Percentiles rank a stretch among this genome's conserved stretches.
phyloP scores from a whole-genome alignment of 352 stramenopile genomes.

The Pythium plurisporium region DNA sequence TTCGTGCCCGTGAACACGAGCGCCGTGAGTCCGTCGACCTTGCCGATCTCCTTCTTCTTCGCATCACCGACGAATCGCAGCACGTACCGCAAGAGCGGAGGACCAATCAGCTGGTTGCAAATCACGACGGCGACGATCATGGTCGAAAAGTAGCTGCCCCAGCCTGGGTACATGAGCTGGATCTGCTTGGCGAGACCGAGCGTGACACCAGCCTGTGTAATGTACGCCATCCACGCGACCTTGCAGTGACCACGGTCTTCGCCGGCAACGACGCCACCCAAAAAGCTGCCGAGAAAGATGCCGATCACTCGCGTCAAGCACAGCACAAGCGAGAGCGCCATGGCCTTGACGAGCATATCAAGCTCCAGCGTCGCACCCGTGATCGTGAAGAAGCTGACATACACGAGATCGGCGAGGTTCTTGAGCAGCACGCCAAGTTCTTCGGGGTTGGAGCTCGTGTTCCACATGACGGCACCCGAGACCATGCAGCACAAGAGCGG shows the following conservation, averaged over 20 bases:
- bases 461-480: slow-evolving; percentile 60
- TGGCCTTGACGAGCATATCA: slow-evolving; percentile 57
- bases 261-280: slow-evolving; percentile 39
- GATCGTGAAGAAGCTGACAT: slow-evolving; percentile 76
- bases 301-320: slow-evolving; percentile 46
- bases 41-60: slow-evolving; percentile 52
- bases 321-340: slow-evolving; percentile 48
- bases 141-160: slow-evolving; percentile 66
- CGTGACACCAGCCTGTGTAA: slow-evolving; percentile 64
- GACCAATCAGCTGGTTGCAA: slow-evolving; percentile 61
- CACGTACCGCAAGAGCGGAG: slow-evolving; percentile 53
- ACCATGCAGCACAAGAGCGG: slow-evolving; percentile 70
- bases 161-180: slow-evolving; percentile 62
- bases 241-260: slow-evolving; percentile 43
- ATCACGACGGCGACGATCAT: slow-evolving; percentile 74
- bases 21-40: slow-evolving; percentile 48
- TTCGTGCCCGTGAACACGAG: slow-evolving; percentile 29
- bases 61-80: slow-evolving; percentile 47
- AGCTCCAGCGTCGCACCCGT: slow-evolving; percentile 60
- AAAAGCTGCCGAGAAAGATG: slow-evolving; percentile 58
- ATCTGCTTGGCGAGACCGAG: slow-evolving; percentile 69
- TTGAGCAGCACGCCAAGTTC: slow-evolving; percentile 51
- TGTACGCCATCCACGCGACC: slow-evolving; percentile 72
- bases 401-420: slow-evolving; percentile 51
- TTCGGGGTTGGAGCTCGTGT: slow-evolving; percentile 47